Percentiles rank a stretch among this genome's conserved stretches.
These are phyloP conservation scores for Pilatotrama ljubarskyi DNA, from an alignment of 768 basidiomycete species.

Conservation along the genomic window DNA sequence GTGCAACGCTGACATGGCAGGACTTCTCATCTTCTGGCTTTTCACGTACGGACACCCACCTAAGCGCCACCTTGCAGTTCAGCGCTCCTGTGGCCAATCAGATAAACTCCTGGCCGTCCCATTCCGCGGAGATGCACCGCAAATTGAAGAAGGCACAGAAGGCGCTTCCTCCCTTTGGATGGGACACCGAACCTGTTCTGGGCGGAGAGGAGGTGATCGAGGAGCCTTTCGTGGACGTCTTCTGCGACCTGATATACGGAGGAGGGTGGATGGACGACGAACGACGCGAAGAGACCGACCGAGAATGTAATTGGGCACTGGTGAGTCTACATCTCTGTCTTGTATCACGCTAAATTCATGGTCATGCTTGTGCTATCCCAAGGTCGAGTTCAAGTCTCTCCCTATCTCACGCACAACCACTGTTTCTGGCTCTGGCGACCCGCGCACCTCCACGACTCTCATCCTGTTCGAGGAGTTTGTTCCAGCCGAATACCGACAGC, in stretches of 20 bases:
- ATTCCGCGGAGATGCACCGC: constrained; percentile 69
- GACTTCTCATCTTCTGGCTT: constrained; percentile 89
- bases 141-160: constrained; percentile 87
- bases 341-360: not conserved
- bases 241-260: constrained; percentile 79
- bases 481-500: constrained; percentile 81
- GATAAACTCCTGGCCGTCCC: constrained; percentile 72
- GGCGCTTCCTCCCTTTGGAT: constrained; percentile 80
- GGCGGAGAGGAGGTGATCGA: constrained; percentile 83
- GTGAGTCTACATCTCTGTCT: constrained; percentile 45
- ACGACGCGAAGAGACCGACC: constrained; percentile 68
- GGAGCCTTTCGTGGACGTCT: constrained; percentile 86
- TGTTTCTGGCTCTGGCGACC: constrained; percentile 47
- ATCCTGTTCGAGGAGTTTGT: constrained; percentile 95
- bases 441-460: constrained; percentile 68
- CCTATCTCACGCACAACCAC: constrained; percentile 40
- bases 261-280: constrained; percentile 86
- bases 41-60: constrained; percentile 70
- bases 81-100: constrained; percentile 52
- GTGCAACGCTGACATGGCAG: constrained; percentile 85
- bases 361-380: not conserved
- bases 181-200: constrained; percentile 86
- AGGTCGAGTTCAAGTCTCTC: constrained; percentile 89
- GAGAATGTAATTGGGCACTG: constrained; percentile 91
- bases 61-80: constrained; percentile 84